Base-by-base conservation (phyloP, 768 basidiomycete genomes). In the Lactarius evosmus region DNA sequence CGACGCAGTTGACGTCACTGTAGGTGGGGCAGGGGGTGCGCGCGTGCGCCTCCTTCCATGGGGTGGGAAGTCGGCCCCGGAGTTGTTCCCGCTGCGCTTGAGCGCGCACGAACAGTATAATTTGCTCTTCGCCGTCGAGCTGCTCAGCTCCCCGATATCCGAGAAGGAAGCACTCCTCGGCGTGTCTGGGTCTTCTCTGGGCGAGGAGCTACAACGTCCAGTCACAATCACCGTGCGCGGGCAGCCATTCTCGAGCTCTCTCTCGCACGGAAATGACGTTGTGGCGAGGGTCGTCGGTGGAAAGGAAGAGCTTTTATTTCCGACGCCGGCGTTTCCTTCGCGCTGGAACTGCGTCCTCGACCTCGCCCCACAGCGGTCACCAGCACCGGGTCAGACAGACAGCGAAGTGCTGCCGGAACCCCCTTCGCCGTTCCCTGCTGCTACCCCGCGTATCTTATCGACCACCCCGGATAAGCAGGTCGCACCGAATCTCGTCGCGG, bases 271-370 rank as follows among this genome's bases (percentile, higher is more conserved):
- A n/a, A 64, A 50, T 14, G 62, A 69, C n/a, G 38, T 7, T 8
- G 38, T 17, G 29, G 34, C 40, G 54, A 65, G 25, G 22, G 22
- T 22, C 2, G 19, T 22, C 1, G 36, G 40, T 34, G 59, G 34
- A 30, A 54, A 0, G 58, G 46, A 53, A 1, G 33, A 66, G 4
- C 44, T 71, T 7, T 66, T 72, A 1, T 91, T 86, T 68, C 92
- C 89, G 0, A 92, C 94, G 8, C 77, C 76, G 14, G 79, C 84
- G 0, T 97, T 95, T 74, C 83, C 86, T 0, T 95, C 94, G 0
- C 79, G 87, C 33, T 97, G 95, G 95, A 96, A 93, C 67, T 95
- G 93, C 68, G 78, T 91, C 1, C 83, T 97, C 22, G 92, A 95
- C 72, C 79, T 97, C n/a, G 76, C 82, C 1, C 70, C 81, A 3